These are phyloP conservation scores for Tolypocladium paradoxum DNA, from an alignment of 2,329 filamentous ascomycete genomes.

Conservation along the genomic window DNA sequence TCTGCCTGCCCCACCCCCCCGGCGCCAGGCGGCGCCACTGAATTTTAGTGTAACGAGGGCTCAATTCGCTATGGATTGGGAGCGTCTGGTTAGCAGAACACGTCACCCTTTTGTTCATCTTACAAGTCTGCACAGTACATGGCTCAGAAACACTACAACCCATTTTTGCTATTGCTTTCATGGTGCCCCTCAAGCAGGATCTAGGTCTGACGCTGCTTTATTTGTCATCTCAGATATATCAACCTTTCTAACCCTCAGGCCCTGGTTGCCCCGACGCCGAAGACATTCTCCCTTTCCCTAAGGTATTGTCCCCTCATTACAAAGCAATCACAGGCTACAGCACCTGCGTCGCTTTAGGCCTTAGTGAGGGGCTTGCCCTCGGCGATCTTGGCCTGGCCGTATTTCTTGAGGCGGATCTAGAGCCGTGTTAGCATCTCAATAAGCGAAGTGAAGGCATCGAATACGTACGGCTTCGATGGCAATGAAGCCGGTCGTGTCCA, in stretches of 20 bases:
- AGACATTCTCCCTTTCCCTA: not conserved
- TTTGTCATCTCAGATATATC: not conserved
- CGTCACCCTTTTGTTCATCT: too few species aligned
- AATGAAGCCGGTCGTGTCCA: conserved; percentile 56
- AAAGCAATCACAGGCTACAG: not conserved
- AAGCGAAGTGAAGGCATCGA: not conserved
- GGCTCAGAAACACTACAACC: too few species aligned
- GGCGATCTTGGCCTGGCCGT: conserved; percentile 19
- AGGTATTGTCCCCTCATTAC: not conserved
- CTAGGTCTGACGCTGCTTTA: not conserved
- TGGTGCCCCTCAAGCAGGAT: too few species aligned
- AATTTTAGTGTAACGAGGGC: too few species aligned
- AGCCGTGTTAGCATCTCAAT: not conserved
- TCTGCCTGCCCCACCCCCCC: too few species aligned
- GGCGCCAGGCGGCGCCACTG: too few species aligned
- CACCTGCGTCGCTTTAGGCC: not conserved
- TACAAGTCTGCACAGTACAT: too few species aligned
- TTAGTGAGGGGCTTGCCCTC: conserved; percentile 26
- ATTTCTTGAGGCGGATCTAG: conserved; percentile 48
- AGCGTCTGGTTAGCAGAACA: too few species aligned
- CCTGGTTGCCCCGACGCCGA: not conserved
- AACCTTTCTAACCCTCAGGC: not conserved
- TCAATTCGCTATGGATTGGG: too few species aligned
- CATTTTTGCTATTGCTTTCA: too few species aligned
- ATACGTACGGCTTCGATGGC: conserved; percentile 42